Base-by-base conservation (phyloP, 345 rosid species). In the Heritiera littoralis region DNA sequence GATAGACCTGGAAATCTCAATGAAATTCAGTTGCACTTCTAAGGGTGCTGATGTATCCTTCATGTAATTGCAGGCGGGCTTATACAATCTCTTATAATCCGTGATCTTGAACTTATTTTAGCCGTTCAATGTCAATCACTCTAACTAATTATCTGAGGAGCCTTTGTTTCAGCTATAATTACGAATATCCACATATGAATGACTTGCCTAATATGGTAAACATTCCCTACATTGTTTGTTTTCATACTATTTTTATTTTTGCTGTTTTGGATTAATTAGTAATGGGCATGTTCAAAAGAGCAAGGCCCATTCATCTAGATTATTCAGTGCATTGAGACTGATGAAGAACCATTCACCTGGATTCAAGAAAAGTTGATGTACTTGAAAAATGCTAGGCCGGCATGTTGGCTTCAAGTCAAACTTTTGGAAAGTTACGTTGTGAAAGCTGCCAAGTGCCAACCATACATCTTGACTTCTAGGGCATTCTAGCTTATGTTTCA, bases 381-480 rank as follows among this genome's bases (percentile, higher is more conserved):
- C 6, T 5, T 52, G n/a, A 18, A 4, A 18, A 4, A 14, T 52
- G 56, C 56, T 14, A 32, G 49, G 23, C 40, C n/a, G 6, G 12
- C 61, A 28, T 72, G 38, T 49, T n/a, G 51, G n/a, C 55, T 17
- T n/a, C 18, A 2, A 77, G 74, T 81, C 77, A 77, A 68, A 8
- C 38, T 67, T 66, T 43, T 60, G 6, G 72, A 78, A 82, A 69
- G 11, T 43, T 6, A 43, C 9, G 56, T 30, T 28, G 40, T n/a
- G 11, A 70, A 74, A 77, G 76, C 83, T 83, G 84, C 60, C 77
- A 74, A 55, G 18, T 77, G 84, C 83, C 79, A 68, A 58, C 79
- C 78, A 67, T 54, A 46, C 85, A 28, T 32, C 76, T 58, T 78
- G 59, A 80, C 64, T 63, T 60, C 1, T 55, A 18, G 30, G 48